phyloP scores from a whole-genome alignment of 305 asterid species.

The Striga hermonthica region DNA sequence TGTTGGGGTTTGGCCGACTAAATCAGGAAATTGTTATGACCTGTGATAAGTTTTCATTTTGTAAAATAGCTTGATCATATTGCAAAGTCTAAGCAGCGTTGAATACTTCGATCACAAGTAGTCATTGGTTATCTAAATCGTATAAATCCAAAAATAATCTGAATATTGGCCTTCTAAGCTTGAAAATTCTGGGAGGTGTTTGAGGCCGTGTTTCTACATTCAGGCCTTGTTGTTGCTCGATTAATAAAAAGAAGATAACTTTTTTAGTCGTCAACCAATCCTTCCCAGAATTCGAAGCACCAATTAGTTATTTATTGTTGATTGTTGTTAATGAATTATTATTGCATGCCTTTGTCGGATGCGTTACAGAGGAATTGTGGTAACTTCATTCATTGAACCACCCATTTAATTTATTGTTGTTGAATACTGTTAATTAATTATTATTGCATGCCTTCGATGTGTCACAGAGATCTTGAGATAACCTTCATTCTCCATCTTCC shows the following conservation, averaged over 20 bases:
- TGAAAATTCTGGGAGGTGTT: not conserved
- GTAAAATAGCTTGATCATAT: not conserved
- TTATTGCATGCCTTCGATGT: not conserved
- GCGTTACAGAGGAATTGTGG: no score
- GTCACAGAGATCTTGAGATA: not conserved
- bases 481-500: not conserved
- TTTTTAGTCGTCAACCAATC: not conserved
- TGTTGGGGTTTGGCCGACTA: conserved; percentile 2
- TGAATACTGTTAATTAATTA: not conserved
- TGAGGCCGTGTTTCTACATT: not conserved
- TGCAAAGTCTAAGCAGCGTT: not conserved
- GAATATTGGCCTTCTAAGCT: not conserved
- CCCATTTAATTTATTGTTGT: no score
- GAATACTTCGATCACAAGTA: conserved; percentile 1
- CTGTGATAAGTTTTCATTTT: not conserved
- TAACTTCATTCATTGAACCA: no score
- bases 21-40: not conserved
- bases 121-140: not conserved
- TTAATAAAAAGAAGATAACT: no score
- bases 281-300: not conserved
- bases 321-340: no score
- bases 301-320: no score
- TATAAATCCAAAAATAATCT: conserved; percentile 3
- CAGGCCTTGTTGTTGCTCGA: no score
- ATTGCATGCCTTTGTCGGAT: no score